Conservation (phyloP, 495 filamentous ascomycete species). For the Coniosporium apollinis region DNA sequence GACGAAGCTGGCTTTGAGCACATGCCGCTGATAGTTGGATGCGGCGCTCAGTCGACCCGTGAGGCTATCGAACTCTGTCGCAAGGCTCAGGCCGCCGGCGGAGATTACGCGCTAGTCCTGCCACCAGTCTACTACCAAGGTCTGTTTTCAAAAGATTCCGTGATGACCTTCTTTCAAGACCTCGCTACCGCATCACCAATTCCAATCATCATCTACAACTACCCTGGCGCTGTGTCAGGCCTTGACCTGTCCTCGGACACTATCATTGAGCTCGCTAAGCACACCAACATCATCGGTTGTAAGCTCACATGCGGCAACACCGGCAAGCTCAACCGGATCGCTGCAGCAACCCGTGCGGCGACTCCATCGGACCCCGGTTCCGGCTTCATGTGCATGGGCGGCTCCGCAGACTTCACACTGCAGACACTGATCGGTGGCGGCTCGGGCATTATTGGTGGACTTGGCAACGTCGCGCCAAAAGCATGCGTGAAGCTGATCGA, state of each 20-base stretch:
- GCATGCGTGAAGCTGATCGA: constrained; percentile 55
- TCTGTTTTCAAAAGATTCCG: constrained; percentile 41
- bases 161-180: constrained; percentile 57
- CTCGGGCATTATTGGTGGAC: constrained; percentile 68
- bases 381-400: constrained; percentile 64
- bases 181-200: constrained; percentile 72
- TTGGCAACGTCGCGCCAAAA: constrained; percentile 69
- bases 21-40: constrained; percentile 71
- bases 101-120: constrained; percentile 70
- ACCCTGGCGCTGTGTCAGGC: constrained; percentile 63
- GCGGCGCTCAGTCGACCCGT: constrained; percentile 66
- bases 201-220: constrained; percentile 89
- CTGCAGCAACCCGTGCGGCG: constrained; percentile 39
- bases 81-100: constrained; percentile 58
- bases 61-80: constrained; percentile 69
- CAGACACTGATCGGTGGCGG: constrained; percentile 75
- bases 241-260: constrained; percentile 70
- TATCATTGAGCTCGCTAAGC: constrained; percentile 54
- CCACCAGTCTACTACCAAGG: constrained; percentile 74
- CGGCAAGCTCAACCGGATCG: constrained; percentile 72
- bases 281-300: constrained; percentile 76
- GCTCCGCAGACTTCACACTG: constrained; percentile 79
- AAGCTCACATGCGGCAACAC: constrained; percentile 94
- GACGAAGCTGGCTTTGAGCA: constrained; percentile 48
- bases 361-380: constrained; percentile 23